Evolutionary conservation across 768 basidiomycete genomes (phyloP), one percentile per base, ranked within the genome.

Genomic region (Hydnomerulius pinastri): DNA sequence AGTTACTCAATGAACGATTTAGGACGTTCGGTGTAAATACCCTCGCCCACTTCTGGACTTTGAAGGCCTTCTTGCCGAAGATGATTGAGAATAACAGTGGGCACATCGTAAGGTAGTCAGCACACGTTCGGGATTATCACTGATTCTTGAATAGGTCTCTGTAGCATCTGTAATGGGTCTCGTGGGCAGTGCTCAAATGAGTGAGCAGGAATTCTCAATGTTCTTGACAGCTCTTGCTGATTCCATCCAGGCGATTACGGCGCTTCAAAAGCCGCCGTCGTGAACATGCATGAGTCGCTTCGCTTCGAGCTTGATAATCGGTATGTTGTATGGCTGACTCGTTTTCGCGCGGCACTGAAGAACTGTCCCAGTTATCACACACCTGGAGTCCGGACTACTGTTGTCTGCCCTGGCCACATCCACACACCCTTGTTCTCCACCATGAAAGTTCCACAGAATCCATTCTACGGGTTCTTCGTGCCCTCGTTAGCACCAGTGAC

Each of bases 11-110:
- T 1, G 18, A 21, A 32, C 4, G 10, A 10, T 30, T 9, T 20
- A 97, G 96, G 59, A 96, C 95, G 0, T 92, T 97, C 59, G 83
- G 83, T 12, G 87, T 92, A 44, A 99, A 99, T 64, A 85, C 86
- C 4, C 69, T 97, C 0, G 80, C 90, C 15, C 91, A 97, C 65
- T 98, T 91, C 67, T 97, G 91, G 88, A 88, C 83, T 4, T 68
- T 97, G 53, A 94, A 96, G 61, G 88, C 90, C 1, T 98, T 99
- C 77, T 76, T 99, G 21, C 97, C 97, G 6, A 77, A 78, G 24
- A 87, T 99, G 83, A 75, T 98, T 45, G 81, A 80, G 62, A 72
- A 72, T 30, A 89, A 89, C 43, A 69, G 71, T 3, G 97, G 97
- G 0, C 97, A 99, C 63, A 83, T 99, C 52, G 91, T 90, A 66